Base-by-base conservation (phyloP, 2,329 filamentous ascomycete species). In the Neofusicoccum kwambonambiense region DNA sequence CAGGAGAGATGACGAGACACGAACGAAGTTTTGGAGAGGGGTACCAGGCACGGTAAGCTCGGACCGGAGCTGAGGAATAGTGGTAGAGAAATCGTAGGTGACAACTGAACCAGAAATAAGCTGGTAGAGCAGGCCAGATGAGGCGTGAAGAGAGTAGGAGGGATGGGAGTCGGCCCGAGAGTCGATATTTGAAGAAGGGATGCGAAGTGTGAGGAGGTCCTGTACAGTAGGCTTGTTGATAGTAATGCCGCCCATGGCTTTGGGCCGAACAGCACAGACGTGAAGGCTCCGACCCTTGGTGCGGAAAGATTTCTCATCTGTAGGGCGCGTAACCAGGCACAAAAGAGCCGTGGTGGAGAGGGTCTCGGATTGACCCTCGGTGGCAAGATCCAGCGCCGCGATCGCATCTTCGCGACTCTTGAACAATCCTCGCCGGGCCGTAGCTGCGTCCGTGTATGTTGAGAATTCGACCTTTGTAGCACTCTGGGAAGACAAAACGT, bases 1-100 rank as follows among this genome's bases (percentile, higher is more conserved):
- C 1, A 91, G 75, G 4, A 89, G 86, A 7, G 89, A 87, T 64
- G 84, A 85, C 7, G 89, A 90, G 0, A 93, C 78, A 6, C 88
- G 84, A 6, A 89, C 73, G 70, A 92, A 91, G 1, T 89, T 89
- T 19, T 81, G 80, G 2, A 87, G 80, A 1, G 79, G 82, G 4
- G 82, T 77, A 45, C 84, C 78, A 5, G 81, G 76, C 31, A 89
- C 78, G 13, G 77, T 80, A 13, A 87, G 69, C 44, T 76, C 73
- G 1, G 78, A 87, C 64, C 83, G 82, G 31, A 88, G 75, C 68
- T 84, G 87, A 0, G 89, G 89, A 6, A 89, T 79, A 15, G 85
- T 85, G 13, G 83, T 82, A 15, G 84, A 85, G 39, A 93, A 77
- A 67, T 91, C 87, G 73, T 88, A 91, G 2, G 87, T 85, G 31